phyloP scores from a whole-genome alignment of 306 rosid genomes.

The Vachellia collinsii region DNA sequence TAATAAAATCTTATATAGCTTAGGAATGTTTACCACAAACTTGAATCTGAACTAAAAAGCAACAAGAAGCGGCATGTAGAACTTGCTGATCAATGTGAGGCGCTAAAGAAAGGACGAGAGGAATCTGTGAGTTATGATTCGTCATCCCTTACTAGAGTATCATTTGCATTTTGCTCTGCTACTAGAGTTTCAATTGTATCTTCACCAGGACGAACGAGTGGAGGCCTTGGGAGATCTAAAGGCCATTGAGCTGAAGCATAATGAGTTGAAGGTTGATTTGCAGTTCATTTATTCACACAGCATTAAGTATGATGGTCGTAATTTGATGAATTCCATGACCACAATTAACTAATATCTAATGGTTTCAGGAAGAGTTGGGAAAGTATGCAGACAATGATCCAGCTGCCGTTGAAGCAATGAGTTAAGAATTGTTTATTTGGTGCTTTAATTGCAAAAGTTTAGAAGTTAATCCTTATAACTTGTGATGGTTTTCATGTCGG shows the following conservation, averaged over 20 bases:
- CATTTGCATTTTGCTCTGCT: constrained; percentile 10
- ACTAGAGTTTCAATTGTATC: constrained; percentile 24
- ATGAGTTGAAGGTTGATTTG: constrained; percentile 68
- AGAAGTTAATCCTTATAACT: constrained; percentile 26
- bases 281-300: constrained; percentile 11
- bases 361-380: constrained; percentile 72
- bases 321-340: constrained; percentile 25
- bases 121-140: constrained; percentile 71
- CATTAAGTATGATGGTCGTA: constrained; percentile 1
- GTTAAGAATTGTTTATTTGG: constrained; percentile 53
- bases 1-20: constrained; percentile 56
- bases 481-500: constrained; percentile 29
- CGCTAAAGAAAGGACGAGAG: constrained; percentile 82
- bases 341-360: constrained; percentile 21
- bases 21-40: constrained; percentile 69
- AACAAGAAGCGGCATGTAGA: constrained; percentile 62
- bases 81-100: constrained; percentile 69
- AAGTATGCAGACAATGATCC: constrained; percentile 94
- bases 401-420: constrained; percentile 90
- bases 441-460: constrained; percentile 16
- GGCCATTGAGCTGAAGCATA: constrained; percentile 65
- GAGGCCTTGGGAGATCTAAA: constrained; percentile 76
- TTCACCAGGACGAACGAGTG: constrained; percentile 74
- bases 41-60: constrained; percentile 75
- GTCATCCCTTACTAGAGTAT: constrained; percentile 24